Percentiles rank a stretch among this genome's conserved stretches.
phyloP scores from a whole-genome alignment of 352 stramenopile genomes.

The Phytophthora crassamura region DNA sequence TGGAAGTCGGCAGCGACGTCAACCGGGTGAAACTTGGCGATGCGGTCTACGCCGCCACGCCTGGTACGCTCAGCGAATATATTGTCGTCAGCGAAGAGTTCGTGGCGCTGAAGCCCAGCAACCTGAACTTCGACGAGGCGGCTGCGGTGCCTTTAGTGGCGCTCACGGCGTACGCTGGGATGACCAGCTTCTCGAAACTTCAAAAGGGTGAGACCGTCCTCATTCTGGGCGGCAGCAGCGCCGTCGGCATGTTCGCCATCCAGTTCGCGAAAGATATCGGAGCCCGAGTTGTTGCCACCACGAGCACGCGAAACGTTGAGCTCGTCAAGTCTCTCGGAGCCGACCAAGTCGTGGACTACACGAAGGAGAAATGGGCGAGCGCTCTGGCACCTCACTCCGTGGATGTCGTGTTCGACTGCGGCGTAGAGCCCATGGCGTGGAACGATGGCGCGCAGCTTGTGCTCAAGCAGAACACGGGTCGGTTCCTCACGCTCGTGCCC shows the following conservation, averaged over 20 bases:
- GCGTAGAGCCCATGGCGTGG: conserved; percentile 30
- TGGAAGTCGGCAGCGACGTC: conserved; percentile 40
- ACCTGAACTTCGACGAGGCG: conserved; percentile 45
- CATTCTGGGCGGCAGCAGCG: conserved; percentile 60
- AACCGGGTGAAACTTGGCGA: conserved; percentile 33
- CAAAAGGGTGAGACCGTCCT: conserved; percentile 39
- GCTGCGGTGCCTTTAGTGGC: conserved; percentile 31
- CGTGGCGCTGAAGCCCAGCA: conserved; percentile 42
- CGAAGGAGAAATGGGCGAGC: conserved; percentile 38
- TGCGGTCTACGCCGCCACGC: conserved; percentile 31
- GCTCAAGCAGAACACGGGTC: conserved; percentile 34
- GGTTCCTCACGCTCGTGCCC: conserved; percentile 27
- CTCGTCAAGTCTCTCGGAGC: conserved; percentile 52
- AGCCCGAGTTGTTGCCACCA: conserved; percentile 34
- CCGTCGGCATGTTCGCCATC: conserved; percentile 54
- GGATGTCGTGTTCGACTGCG: conserved; percentile 42
- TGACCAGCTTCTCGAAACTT: conserved; percentile 27
- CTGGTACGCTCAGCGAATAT: conserved; percentile 46
- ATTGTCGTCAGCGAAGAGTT: conserved; percentile 20
- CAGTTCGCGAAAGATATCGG: conserved; percentile 51
- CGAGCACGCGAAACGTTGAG: conserved; percentile 25
- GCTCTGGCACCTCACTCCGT: conserved; percentile 37
- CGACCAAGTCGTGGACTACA: conserved; percentile 74
- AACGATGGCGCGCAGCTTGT: conserved; percentile 37
- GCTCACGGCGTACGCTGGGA: conserved; percentile 34